phyloP scores from a whole-genome alignment of 2,329 filamentous ascomycete genomes.

The Verticillium tricorpus region DNA sequence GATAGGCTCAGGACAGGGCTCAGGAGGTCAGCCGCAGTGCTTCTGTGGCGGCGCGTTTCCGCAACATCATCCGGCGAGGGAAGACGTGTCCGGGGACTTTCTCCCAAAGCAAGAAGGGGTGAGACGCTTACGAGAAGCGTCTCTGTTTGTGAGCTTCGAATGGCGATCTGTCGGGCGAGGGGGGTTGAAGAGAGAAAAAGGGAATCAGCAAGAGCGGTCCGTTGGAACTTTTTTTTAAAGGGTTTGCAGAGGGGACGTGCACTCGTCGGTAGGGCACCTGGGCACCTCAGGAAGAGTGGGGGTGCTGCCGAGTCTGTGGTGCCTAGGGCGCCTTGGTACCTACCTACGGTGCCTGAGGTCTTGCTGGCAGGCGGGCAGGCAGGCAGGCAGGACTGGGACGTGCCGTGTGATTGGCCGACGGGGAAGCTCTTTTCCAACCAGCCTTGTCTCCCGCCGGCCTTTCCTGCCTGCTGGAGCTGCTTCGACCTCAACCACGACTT shows the following conservation, averaged over 20 bases:
- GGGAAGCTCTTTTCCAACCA: background rate
- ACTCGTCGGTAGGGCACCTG: background rate
- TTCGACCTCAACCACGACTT: background rate
- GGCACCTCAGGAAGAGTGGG: background rate
- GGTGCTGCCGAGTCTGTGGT: background rate
- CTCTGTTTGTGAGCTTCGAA: constrained; percentile 98
- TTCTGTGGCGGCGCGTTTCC: constrained; percentile 99
- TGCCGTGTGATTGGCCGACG: background rate
- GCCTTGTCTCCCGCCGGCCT: background rate
- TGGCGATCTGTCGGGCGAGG: constrained; percentile 99
- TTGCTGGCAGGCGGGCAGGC: background rate
- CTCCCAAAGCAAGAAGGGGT: constrained; percentile 77
- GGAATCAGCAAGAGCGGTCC: constrained; percentile 18
- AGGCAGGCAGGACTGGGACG: background rate
- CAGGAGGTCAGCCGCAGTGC: constrained; percentile 85
- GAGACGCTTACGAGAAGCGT: constrained; percentile 34
- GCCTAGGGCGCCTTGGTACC: background rate
- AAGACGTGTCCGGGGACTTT: constrained; percentile 98
- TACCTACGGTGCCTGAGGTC: background rate
- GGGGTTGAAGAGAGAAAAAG: constrained; percentile 53
- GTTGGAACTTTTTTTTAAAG: constrained; percentile 10
- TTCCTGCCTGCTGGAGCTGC: background rate
- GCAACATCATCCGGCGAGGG: constrained; percentile 48
- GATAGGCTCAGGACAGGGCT: constrained; percentile 43
- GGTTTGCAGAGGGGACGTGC: background rate